A percentile compares a stretch with the other conserved stretches of the same genome.
Evolutionary conservation across 768 basidiomycete species (phyloP).

Genomic region (Leccinum subtestaceum): DNA sequence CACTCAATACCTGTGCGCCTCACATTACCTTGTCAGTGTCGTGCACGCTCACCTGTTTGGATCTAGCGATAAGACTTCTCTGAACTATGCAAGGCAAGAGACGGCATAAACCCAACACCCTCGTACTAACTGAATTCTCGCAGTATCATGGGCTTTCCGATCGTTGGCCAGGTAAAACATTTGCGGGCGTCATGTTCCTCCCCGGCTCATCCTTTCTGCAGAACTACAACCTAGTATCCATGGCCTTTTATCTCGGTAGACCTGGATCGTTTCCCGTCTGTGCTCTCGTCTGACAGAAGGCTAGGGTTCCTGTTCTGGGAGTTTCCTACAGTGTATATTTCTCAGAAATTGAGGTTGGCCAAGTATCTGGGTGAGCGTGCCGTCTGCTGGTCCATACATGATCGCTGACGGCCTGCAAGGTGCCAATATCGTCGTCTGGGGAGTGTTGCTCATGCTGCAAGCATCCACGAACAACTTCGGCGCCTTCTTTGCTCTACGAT

Average conservation of each 20-base stretch:
- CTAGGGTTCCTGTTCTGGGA: slow-evolving; percentile 59
- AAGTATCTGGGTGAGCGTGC: slow-evolving; percentile 54
- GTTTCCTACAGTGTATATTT: slow-evolving; percentile 64
- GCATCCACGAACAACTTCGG: slow-evolving; percentile 54
- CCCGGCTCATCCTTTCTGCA: slow-evolving; percentile 22
- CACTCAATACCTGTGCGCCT: slow-evolving; percentile 57
- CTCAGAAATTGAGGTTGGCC: slow-evolving; percentile 56
- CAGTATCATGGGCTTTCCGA: slow-evolving; percentile 67
- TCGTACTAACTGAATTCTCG: slow-evolving; percentile 7
- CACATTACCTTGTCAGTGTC: neutral
- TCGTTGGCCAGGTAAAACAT: slow-evolving; percentile 50
- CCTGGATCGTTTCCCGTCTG: neutral
- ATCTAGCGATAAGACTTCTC: slow-evolving; percentile 61
- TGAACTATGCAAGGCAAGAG: slow-evolving; percentile 64
- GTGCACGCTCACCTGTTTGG: slow-evolving; percentile 3
- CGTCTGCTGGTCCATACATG: neutral
- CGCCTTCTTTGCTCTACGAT: slow-evolving; percentile 60
- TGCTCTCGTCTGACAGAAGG: neutral
- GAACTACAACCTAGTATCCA: slow-evolving; percentile 62
- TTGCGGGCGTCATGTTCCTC: neutral
- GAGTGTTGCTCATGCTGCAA: slow-evolving; percentile 57
- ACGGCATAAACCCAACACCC: neutral
- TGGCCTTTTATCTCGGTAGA: slow-evolving; percentile 61
- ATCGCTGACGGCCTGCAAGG: slow-evolving; percentile 31
- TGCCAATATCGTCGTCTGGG: slow-evolving; percentile 59